Conservation (phyloP, 2,329 filamentous ascomycete species). For the Cercospora berteroae region DNA sequence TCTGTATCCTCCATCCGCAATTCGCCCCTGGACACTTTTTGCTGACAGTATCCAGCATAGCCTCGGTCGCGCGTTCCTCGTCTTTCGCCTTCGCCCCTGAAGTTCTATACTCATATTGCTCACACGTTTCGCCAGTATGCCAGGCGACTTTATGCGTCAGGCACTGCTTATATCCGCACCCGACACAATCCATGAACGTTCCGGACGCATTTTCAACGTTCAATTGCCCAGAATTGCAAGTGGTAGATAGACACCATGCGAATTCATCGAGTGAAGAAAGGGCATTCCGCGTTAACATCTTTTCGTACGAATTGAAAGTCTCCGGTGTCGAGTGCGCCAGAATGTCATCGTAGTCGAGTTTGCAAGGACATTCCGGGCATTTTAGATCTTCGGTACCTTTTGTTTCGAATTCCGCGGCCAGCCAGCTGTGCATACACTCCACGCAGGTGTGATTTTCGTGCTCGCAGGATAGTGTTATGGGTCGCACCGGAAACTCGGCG, state of each 20-base stretch:
- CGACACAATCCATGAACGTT: constrained; percentile 44
- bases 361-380: constrained; percentile 53
- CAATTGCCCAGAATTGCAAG: constrained; percentile 54
- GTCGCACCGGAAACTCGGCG: constrained; percentile 35
- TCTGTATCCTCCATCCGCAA: constrained; percentile 43
- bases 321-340: constrained; percentile 46
- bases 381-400: constrained; percentile 49
- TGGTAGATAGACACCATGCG: constrained; percentile 52
- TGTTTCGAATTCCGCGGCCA: constrained; percentile 38
- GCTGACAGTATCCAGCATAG: constrained; percentile 34
- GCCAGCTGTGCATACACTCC: constrained; percentile 42
- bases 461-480: constrained; percentile 37
- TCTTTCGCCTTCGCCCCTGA: constrained; percentile 28
- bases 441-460: constrained; percentile 40
- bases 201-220: constrained; percentile 40
- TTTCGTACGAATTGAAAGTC: constrained; percentile 51
- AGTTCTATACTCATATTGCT: constrained; percentile 40
- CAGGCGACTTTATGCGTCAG: constrained; percentile 38
- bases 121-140: constrained; percentile 44
- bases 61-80: constrained; percentile 29
- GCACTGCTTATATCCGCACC: constrained; percentile 41
- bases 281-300: constrained; percentile 45
- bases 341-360: constrained; percentile 48
- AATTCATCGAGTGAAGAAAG: constrained; percentile 50
- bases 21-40: constrained; percentile 40